Base-by-base conservation (phyloP, 352 stramenopile genomes). In the Globisporangium ultimum region DNA sequence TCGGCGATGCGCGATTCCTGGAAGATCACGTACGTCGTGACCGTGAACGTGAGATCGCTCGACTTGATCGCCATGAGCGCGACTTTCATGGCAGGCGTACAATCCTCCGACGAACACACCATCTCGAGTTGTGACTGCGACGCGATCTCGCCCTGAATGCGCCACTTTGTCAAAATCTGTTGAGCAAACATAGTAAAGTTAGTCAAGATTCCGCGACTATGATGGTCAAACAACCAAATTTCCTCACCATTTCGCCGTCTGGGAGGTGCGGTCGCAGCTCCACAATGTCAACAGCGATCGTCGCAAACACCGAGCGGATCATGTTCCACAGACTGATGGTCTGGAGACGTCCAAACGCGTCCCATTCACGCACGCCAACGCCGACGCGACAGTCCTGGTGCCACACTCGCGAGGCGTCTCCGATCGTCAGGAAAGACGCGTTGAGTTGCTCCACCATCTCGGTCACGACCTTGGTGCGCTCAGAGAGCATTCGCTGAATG, bases 11-110 rank as follows among this genome's bases (percentile, higher is more conserved):
- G 74, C 24, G 76, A 48, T 32, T 88, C 78, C 58, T 92, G 72
- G 61, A 92, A 92, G 55, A 92, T 87, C 41, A 90, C 77, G 64
- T 89, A 92, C 55, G 83, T 87, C 13, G 83, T 92, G 67, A 92
- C 83, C 12, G 83, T 92, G 66, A 92, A 92, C 45, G 83, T 90
- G 54, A 92, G 58, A 56, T 92, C 80, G 38, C 78, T 87, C 53
- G 83, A 92, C 60, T 90, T 90, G 67, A 92, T 92, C 21, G 83
- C 80, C 63, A 76, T 72, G 17, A 90, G 68, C 47, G 73, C 78
- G 47, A 87, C 73, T 28, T 74, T 69, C 80, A 92, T 89, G 14
- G 78, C 87, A 14, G 67, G 48, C 1, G 82, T 74, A 50, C 80
- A 92, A 66, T 92, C 80, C 53, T 89, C 79, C 0, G 80, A 92